phyloP scores from a whole-genome alignment of 768 basidiomycete species.

The Fomitopsis pulvina region DNA sequence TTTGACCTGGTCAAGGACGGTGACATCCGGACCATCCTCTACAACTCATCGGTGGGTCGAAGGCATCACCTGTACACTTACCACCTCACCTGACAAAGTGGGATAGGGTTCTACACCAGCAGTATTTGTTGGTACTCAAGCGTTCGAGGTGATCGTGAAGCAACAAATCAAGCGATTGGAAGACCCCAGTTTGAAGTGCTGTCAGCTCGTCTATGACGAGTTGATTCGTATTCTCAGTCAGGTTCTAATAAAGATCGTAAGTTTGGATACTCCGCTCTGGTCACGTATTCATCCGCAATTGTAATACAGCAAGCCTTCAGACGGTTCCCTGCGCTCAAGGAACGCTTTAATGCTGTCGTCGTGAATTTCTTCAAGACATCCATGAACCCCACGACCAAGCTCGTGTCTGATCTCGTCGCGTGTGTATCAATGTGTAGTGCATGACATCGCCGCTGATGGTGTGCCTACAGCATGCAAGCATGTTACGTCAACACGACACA shows the following conservation, averaged over 20 bases:
- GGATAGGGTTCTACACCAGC: conserved; percentile 91
- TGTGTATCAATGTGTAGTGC: no score
- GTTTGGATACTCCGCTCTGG: conserved; percentile 19
- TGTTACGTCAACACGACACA: conserved; percentile 99
- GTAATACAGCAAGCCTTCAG: conserved; percentile 81
- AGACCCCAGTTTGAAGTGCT: conserved; percentile 90
- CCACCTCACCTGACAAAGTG: background rate
- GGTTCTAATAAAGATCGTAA: conserved; percentile 81
- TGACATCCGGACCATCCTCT: conserved; percentile 91
- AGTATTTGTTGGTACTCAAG: conserved; percentile 93
- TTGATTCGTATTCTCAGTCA: conserved; percentile 94
- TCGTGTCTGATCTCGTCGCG: conserved; percentile 83
- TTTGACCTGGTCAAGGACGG: conserved; percentile 99
- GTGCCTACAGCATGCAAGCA: conserved; percentile 97
- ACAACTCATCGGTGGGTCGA: conserved; percentile 87
- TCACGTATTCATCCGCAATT: background rate
- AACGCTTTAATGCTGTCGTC: conserved; percentile 93
- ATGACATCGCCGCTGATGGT: no score
- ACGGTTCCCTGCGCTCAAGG: conserved; percentile 92
- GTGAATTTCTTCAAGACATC: conserved; percentile 94
- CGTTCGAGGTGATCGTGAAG: conserved; percentile 98
- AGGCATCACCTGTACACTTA: background rate
- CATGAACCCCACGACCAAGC: conserved; percentile 92
- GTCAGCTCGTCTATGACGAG: conserved; percentile 94
- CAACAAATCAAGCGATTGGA: conserved; percentile 97